Percentiles rank a stretch among this genome's conserved stretches.
phyloP scores from a whole-genome alignment of 345 rosid species.

The Hypericum androsaemum region DNA sequence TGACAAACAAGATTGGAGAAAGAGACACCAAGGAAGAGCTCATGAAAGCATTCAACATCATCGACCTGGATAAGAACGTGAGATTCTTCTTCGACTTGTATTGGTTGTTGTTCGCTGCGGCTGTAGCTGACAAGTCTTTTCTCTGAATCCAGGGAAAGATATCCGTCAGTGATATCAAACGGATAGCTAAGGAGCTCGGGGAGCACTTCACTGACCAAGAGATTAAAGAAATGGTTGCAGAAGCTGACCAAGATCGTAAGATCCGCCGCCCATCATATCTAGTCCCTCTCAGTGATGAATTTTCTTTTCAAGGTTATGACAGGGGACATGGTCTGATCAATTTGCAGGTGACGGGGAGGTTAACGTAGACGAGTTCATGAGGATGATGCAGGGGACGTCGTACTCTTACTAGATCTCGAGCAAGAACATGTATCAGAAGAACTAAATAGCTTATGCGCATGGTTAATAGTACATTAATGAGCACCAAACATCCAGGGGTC shows the following conservation, averaged over 20 bases:
- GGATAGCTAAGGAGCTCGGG: constrained; percentile 64
- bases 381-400: constrained; percentile 7
- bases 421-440: neutral
- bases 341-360: constrained; percentile 7
- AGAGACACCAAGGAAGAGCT: constrained; percentile 91
- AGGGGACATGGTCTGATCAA: too few species aligned
- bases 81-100: constrained; percentile 5
- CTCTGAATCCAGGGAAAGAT: constrained; percentile 52
- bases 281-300: too few species aligned
- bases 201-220: constrained; percentile 62
- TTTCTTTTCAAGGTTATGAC: neutral
- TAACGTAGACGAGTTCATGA: constrained; percentile 1
- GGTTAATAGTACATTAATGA: too few species aligned
- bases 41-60: constrained; percentile 58
- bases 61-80: constrained; percentile 85
- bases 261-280: neutral
- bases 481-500: too few species aligned
- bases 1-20: constrained; percentile 97
- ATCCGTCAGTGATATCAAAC: constrained; percentile 50
- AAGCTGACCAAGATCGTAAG: constrained; percentile 81
- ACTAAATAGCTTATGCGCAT: too few species aligned
- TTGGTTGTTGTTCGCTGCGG: neutral
- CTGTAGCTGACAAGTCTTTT: constrained; percentile 3
- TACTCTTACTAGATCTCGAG: neutral
- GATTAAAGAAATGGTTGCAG: constrained; percentile 68